These are phyloP conservation scores for Astrephomene gubernaculifera DNA, from an alignment of 139 green algal species.

Conservation along the genomic window DNA sequence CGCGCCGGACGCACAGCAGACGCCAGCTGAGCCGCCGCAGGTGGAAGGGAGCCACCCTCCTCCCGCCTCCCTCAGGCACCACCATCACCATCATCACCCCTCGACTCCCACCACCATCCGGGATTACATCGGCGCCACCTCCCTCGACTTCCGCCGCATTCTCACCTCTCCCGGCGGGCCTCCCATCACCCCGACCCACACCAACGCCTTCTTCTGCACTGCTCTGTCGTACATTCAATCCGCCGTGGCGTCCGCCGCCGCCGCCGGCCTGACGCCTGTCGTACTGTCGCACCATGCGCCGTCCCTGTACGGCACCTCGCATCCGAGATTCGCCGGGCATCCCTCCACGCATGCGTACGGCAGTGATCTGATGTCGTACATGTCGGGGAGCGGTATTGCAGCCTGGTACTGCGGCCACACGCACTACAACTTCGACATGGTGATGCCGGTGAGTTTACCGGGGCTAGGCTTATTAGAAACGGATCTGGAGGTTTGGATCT, in stretches of 20 bases:
- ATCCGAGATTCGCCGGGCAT: conserved; percentile 29
- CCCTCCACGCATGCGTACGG: conserved; percentile 37
- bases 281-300: conserved; percentile 39
- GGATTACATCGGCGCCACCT: conserved; percentile 29
- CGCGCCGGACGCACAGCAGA: neutral
- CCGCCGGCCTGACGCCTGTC: neutral
- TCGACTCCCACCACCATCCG: neutral
- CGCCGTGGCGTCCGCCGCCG: neutral
- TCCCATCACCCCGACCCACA: conserved; percentile 4
- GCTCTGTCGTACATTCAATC: neutral
- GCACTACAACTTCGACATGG: conserved; percentile 40
- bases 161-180: neutral
- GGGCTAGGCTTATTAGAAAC: neutral
- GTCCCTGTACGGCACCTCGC: conserved; percentile 19
- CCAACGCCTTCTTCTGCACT: conserved; percentile 7
- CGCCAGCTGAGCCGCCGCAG: neutral
- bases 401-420: conserved; percentile 43
- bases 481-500: neutral
- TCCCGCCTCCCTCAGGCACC: too few relatives aligned
- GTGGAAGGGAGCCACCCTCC: neutral
- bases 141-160: conserved; percentile 42
- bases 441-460: neutral
- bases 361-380: conserved; percentile 6
- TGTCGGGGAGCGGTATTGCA: neutral
- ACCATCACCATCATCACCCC: conserved; percentile 2